Evolutionary conservation across 352 stramenopile genomes (phyloP), one percentile per base, ranked within the genome.

Genomic region (Globisporangium canariense): DNA sequence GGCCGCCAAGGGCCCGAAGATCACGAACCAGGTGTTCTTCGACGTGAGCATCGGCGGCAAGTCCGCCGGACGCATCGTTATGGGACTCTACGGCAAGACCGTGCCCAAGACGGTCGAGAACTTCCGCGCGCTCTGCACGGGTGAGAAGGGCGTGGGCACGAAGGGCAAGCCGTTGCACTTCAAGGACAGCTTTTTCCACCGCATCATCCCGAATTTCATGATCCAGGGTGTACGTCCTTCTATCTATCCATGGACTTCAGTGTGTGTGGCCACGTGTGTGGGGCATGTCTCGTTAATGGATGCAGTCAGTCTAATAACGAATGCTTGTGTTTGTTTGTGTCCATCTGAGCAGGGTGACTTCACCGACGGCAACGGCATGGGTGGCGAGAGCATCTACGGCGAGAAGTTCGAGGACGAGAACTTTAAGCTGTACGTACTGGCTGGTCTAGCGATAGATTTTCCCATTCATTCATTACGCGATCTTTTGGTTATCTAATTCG

Each of bases 161-260:
- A 92, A 77, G 13, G 97, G 97, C 58, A 99, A 99, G 81, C 77
- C 94, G 18, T 78, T 99, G 22, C 94, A 99, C 79, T 99, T 97
- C 84, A 98, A 99, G 79, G 97, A 79, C 56, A 90, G 78, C 73
- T 79, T 76, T 18, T 99, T 99, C 80, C 97, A 99, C 87, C 87
- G 97, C 64, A 95, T 99, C 61, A 99, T 99, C 74, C 96, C 91
- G 6, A 86, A 97, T 71, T 97, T 97, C 58, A 97, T 97, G 92
- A 73, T 89, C 62, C 97, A 94, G 68, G 86, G 86, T 55, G 75
- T 77, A 78, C 62, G 74, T 81, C 3, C 14, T 28, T 28, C 25
- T 28, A 36, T 51, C 20, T 4, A 50, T 10, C 16, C 10, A 18
- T 61, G 2, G 25, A 28, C 25, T 28, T 28, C 25, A 28, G 25